These are phyloP conservation scores for Curvularia sp. DNA, from an alignment of 2,329 filamentous ascomycete genomes.

Conservation along the genomic window DNA sequence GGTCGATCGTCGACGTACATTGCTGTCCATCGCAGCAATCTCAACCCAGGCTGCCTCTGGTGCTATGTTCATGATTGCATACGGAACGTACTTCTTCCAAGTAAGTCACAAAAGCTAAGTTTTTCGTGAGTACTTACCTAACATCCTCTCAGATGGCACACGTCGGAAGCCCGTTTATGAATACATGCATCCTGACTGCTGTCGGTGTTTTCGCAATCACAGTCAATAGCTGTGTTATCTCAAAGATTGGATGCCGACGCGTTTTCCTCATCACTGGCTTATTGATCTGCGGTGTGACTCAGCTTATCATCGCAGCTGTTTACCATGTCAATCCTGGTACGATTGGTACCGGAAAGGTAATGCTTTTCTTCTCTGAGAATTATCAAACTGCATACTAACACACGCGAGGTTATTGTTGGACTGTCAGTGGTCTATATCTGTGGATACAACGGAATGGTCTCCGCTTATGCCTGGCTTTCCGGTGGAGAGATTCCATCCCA, in stretches of 20 bases:
- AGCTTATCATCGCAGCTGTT: conserved; percentile 61
- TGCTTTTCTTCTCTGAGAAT: not conserved
- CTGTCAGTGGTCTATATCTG: conserved; percentile 63
- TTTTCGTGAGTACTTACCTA: not conserved
- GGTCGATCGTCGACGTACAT: conserved; percentile 60
- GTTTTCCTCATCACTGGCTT: conserved; percentile 62
- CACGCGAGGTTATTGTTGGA: conserved; percentile 55
- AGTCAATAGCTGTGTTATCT: conserved; percentile 61
- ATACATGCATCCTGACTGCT: conserved; percentile 62
- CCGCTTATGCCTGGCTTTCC: conserved; percentile 64
- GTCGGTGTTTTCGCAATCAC: conserved; percentile 63
- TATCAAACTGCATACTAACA: not conserved
- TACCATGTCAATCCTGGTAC: conserved; percentile 57
- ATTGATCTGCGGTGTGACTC: conserved; percentile 61
- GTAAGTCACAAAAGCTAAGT: not conserved
- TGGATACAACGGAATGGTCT: conserved; percentile 62
- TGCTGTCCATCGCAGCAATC: conserved; percentile 58
- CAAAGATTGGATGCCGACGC: conserved; percentile 60
- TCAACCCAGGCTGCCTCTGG: conserved; percentile 62
- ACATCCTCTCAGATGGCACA: conserved; percentile 32
- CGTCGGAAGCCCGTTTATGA: conserved; percentile 58
- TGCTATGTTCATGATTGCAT: conserved; percentile 57
- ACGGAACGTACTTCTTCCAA: conserved; percentile 46
- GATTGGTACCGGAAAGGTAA: conserved; percentile 50
- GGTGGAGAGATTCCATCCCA: conserved; percentile 66